A percentile compares a stretch with the other conserved stretches of the same genome.
phyloP scores from a whole-genome alignment of 1,284 basidiomycete genomes.

The Macrocystidia cucumis region DNA sequence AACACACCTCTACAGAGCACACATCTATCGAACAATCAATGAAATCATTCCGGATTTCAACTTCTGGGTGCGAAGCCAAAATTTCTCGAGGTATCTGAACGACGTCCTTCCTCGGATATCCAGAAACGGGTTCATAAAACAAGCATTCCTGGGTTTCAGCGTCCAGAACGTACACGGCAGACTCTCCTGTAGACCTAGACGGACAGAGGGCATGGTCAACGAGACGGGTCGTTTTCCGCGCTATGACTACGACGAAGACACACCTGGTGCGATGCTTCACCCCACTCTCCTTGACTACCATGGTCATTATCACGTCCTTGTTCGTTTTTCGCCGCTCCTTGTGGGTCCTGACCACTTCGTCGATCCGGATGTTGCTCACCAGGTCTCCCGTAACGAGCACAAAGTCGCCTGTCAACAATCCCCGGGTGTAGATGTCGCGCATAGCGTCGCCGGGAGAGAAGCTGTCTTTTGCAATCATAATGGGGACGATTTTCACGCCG shows the following conservation, averaged over 20 bases:
- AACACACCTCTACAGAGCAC: slow-evolving; percentile 79
- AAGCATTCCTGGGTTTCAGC: slow-evolving; percentile 71
- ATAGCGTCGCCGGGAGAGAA: slow-evolving; percentile 93
- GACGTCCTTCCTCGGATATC: slow-evolving; percentile 51
- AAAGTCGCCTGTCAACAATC: slow-evolving; percentile 90
- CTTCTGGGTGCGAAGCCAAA: slow-evolving; percentile 57
- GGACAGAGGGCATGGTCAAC: no score
- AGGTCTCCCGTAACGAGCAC: slow-evolving; percentile 92
- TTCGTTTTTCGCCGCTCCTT: slow-evolving; percentile 83
- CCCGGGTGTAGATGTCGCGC: slow-evolving; percentile 92
- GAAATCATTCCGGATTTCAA: slow-evolving; percentile 82
- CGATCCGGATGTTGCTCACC: slow-evolving; percentile 89
- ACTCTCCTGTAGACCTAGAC: slow-evolving; percentile 58
- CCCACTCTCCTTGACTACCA: slow-evolving; percentile 82
- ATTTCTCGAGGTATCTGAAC: slow-evolving; percentile 66
- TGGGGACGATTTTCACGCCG: slow-evolving; percentile 81
- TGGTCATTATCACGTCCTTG: slow-evolving; percentile 95
- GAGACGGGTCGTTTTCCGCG: not conserved
- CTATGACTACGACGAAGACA: slow-evolving; percentile 14
- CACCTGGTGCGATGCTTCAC: slow-evolving; percentile 67
- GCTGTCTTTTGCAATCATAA: slow-evolving; percentile 83
- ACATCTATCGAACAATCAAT: slow-evolving; percentile 88
- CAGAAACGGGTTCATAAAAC: slow-evolving; percentile 69
- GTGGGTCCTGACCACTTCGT: slow-evolving; percentile 83
- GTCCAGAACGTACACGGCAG: slow-evolving; percentile 69